Evolutionary conservation across 306 rosid genomes (phyloP), one percentile per base, ranked within the genome.

Genomic region (Cyclanthera cordifolia): DNA sequence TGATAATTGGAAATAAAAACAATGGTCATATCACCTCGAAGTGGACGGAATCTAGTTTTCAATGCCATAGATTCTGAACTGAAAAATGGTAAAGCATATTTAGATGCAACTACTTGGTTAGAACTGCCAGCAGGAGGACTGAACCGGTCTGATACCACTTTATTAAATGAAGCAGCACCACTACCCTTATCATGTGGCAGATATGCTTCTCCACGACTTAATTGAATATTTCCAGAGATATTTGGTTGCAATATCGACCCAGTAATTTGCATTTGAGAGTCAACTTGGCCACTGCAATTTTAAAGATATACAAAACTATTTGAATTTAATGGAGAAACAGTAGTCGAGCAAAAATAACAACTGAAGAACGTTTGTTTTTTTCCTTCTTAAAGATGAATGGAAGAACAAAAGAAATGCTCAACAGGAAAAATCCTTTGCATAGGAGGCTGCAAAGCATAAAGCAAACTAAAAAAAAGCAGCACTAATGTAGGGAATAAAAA

Each of bases 151-250:
- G 91, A 72, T 46, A 83, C 80, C 80, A 86, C 85, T 88, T 89
- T 83, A 79, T 78, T 79, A 72, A 87, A 78, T 32, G 77, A 66
- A 69, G 90, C 73, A 78, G 87, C 79, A 74, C 84, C 88, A 77
- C 85, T 76, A 57, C 97, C 96, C 87, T 82, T 88, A 72, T 91
- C 97, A 50, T 91, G 97, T 11, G 97, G 97, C 63, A 91, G 79
- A 84, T 91, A 91, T 79, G 97, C 97, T 81, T 91, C 97, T 75
- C 97, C 97, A 4, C 83, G 95, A 85, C 97, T 86, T 80, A 88
- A 73, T 82, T 91, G 89, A 67, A 91, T 84, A 63, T 73, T 88
- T 72, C 95, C 97, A 75, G 97, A 85, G 53, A 90, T 88, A 73
- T 85, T 85, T 55, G 90, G 97, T 87, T 88, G 88, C 82, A 88